Evolutionary conservation across 805 yeast genomes (phyloP).

Genomic region (Limtongozyma cylindracea): DNA sequence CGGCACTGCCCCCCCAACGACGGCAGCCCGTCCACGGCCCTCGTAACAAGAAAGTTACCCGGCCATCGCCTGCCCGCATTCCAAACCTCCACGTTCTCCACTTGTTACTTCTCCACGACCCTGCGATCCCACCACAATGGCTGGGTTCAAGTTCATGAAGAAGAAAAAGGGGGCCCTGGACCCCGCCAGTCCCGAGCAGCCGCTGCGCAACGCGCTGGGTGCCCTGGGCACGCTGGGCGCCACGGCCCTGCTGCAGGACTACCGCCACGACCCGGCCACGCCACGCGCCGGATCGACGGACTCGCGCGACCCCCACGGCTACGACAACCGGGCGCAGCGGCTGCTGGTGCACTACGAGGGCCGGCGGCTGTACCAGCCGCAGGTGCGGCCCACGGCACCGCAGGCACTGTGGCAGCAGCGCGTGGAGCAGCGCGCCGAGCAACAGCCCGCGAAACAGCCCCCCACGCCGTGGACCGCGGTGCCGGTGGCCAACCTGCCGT

Average conservation of each 20-base stretch:
- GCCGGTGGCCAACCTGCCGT: slow-evolving; percentile 51
- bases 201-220: no score
- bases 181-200: no score
- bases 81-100: no score
- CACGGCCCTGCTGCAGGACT: no score
- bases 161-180: slow-evolving; percentile 13
- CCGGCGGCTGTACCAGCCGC: slow-evolving; percentile 1
- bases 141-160: slow-evolving; percentile 31
- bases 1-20: not conserved
- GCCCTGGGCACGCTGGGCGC: no score
- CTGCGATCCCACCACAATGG: slow-evolving; percentile 9
- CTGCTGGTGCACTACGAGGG: no score
- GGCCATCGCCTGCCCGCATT: no score
- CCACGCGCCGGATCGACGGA: slow-evolving; percentile 1
- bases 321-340: no score
- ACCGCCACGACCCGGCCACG: slow-evolving; percentile 4
- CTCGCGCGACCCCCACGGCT: slow-evolving; percentile 1
- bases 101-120: not conserved
- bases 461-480: slow-evolving; percentile 41
- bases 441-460: slow-evolving; percentile 1
- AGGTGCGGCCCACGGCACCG: slow-evolving; percentile 2
- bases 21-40: not conserved
- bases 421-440: not conserved
- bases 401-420: slow-evolving; percentile 1
- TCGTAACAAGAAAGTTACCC: not conserved